Conservation (phyloP, 2,329 filamentous ascomycete species). For the Ophiocordyceps polyrhachis-furcata region DNA sequence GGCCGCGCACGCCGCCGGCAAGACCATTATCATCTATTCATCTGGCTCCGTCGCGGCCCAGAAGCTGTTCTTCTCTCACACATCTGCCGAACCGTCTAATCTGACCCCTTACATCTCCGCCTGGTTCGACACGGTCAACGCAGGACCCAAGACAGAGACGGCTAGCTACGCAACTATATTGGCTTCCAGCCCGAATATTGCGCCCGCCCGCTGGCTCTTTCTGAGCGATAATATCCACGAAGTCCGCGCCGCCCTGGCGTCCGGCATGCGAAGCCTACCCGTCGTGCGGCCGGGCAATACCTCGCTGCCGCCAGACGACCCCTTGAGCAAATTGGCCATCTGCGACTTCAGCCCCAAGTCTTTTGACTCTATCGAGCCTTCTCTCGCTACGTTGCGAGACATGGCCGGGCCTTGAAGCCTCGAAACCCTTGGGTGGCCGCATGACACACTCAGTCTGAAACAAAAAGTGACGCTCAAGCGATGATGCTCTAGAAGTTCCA, state of each 20-base stretch:
- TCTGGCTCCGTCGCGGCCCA: constrained; percentile 67
- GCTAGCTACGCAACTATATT: constrained; percentile 51
- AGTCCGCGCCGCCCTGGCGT: constrained; percentile 40
- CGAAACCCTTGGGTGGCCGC: not conserved
- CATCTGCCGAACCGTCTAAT: constrained; percentile 37
- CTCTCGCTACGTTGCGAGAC: constrained; percentile 2
- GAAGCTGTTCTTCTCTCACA: constrained; percentile 59
- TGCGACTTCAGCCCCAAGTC: constrained; percentile 14
- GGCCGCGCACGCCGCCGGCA: constrained; percentile 35
- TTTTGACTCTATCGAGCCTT: constrained; percentile 1
- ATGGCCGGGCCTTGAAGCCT: not conserved
- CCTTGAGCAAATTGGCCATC: constrained; percentile 15
- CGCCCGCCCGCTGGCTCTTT: constrained; percentile 46
- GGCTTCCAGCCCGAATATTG: constrained; percentile 20
- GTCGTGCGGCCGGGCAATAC: constrained; percentile 55
- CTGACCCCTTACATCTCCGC: constrained; percentile 38
- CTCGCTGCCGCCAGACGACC: constrained; percentile 32
- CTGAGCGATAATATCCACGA: constrained; percentile 63
- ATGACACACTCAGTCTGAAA: not conserved
- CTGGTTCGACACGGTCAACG: constrained; percentile 69
- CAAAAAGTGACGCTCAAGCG: not conserved
- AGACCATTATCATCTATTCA: constrained; percentile 58
- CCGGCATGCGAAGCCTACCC: constrained; percentile 44
- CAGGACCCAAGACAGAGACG: constrained; percentile 51
- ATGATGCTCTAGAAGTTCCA: not conserved